phyloP scores from a whole-genome alignment of 2,329 filamentous ascomycete genomes.

The Furcasterigmium sp. region DNA sequence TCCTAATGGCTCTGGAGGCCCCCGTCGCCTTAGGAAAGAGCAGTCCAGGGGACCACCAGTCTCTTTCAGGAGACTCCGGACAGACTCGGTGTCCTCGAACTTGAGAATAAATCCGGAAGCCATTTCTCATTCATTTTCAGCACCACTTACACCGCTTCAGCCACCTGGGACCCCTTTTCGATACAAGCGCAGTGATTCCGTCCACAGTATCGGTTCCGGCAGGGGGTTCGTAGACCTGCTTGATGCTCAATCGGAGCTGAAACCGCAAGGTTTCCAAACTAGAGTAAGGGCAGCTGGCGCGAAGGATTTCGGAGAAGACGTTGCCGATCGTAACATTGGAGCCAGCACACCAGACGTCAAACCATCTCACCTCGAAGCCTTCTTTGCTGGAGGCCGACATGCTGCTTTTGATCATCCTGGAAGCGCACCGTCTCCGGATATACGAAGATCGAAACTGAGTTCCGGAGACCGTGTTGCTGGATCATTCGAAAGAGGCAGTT shows the following conservation, averaged over 20 bases:
- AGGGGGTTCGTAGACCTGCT: conserved; percentile 46
- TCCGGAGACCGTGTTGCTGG: neutral
- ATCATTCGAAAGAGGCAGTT: neutral
- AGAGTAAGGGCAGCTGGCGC: conserved; percentile 45
- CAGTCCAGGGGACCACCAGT: conserved; percentile 11
- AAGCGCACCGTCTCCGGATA: conserved; percentile 10
- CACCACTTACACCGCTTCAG: conserved; percentile 4
- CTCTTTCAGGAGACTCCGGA: conserved; percentile 9
- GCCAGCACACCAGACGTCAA: conserved; percentile 27
- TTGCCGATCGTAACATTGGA: conserved; percentile 55
- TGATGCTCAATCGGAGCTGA: conserved; percentile 51
- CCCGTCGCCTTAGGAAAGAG: conserved; percentile 9
- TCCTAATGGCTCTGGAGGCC: conserved; percentile 14
- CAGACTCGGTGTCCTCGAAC: conserved; percentile 6
- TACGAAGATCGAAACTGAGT: conserved; percentile 3
- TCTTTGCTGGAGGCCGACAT: conserved; percentile 20
- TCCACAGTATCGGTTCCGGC: conserved; percentile 21
- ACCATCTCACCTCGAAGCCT: conserved; percentile 26
- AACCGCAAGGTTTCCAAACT: conserved; percentile 40
- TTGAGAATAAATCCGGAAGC: conserved; percentile 1
- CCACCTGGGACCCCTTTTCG: conserved; percentile 15
- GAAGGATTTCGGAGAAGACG: conserved; percentile 58
- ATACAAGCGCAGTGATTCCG: conserved; percentile 23
- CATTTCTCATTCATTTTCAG: neutral
- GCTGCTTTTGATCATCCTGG: conserved; percentile 9